A percentile compares a stretch with the other conserved stretches of the same genome.
Conservation (phyloP, 148 eudicot species). For the Amaranthus hypochondriacus region DNA sequence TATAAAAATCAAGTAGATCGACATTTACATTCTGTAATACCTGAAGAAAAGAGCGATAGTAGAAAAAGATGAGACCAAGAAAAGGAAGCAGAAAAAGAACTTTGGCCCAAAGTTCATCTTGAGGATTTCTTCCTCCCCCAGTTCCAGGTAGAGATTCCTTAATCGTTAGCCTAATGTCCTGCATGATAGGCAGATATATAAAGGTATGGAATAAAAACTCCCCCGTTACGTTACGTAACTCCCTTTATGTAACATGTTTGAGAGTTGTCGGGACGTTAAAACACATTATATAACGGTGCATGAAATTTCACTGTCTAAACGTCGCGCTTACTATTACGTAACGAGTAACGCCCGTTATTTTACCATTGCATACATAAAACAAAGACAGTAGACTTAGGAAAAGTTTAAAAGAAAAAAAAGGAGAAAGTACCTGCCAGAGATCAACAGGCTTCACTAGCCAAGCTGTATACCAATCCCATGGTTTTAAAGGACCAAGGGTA, state of each 20-base stretch:
- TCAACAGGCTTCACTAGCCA: slow-evolving; percentile 99
- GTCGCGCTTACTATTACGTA: no score
- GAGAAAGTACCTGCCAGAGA: slow-evolving; percentile 80
- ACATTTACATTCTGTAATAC: slow-evolving; percentile 24
- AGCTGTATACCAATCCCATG: slow-evolving; percentile 99
- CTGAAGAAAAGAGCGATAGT: slow-evolving; percentile 65
- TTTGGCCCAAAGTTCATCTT: slow-evolving; percentile 53
- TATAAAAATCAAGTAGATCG: background rate
- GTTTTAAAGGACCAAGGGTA: slow-evolving; percentile 96
- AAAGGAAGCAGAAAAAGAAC: slow-evolving; percentile 73
- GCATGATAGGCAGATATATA: slow-evolving; percentile 23
- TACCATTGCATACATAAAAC: background rate
- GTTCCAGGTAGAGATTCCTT: slow-evolving; percentile 89
- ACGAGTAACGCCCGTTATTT: no score
- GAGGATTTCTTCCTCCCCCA: slow-evolving; percentile 72
- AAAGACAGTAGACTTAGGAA: background rate
- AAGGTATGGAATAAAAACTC: slow-evolving; percentile 12
- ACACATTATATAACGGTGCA: background rate
- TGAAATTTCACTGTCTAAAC: background rate
- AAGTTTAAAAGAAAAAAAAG: background rate
- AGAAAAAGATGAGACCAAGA: slow-evolving; percentile 44
- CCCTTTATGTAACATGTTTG: no score
- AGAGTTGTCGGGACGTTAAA: no score
- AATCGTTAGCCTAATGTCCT: slow-evolving; percentile 72
- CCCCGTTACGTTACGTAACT: background rate